These are phyloP conservation scores for Phyllosticta capitalensis DNA, from an alignment of 2,329 filamentous ascomycete genomes.

Conservation along the genomic window DNA sequence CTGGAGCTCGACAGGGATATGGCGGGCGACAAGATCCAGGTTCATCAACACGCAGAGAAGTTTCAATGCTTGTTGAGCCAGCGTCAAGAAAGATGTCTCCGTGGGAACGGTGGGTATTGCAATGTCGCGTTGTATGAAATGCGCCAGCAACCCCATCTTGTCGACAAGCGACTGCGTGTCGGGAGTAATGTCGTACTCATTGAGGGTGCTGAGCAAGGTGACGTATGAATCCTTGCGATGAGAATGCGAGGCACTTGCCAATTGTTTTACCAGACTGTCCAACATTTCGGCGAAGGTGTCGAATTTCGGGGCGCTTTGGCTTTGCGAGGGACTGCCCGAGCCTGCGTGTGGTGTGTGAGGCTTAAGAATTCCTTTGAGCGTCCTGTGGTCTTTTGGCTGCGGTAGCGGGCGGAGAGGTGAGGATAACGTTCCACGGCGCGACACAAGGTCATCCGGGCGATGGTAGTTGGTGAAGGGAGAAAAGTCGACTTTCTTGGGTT, in stretches of 20 bases:
- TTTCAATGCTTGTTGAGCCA: constrained; percentile 69
- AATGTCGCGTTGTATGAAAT: constrained; percentile 73
- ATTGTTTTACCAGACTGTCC: constrained; percentile 71
- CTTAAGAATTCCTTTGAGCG: constrained; percentile 75
- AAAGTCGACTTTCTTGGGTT: constrained; percentile 53
- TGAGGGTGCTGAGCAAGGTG: constrained; percentile 64
- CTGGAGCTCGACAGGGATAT: constrained; percentile 69
- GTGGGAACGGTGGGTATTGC: constrained; percentile 47
- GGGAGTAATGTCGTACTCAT: constrained; percentile 73
- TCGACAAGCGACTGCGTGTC: constrained; percentile 38
- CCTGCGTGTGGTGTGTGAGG: constrained; percentile 36
- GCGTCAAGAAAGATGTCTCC: constrained; percentile 54
- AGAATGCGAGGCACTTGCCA: constrained; percentile 63
- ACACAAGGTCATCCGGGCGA: constrained; percentile 29
- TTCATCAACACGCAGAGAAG: constrained; percentile 69
- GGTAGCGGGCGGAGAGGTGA: constrained; percentile 39
- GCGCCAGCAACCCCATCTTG: constrained; percentile 67
- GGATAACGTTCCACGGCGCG: constrained; percentile 12
- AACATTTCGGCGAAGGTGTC: constrained; percentile 68
- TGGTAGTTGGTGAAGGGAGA: constrained; percentile 49
- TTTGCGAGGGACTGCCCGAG: not conserved
- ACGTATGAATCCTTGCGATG: constrained; percentile 79
- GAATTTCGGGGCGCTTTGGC: constrained; percentile 31
- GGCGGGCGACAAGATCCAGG: constrained; percentile 59
- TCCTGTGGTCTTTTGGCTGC: constrained; percentile 43